Base-by-base conservation (phyloP, 2,329 filamentous ascomycete species). In the Pseudocercospora eumusae region DNA sequence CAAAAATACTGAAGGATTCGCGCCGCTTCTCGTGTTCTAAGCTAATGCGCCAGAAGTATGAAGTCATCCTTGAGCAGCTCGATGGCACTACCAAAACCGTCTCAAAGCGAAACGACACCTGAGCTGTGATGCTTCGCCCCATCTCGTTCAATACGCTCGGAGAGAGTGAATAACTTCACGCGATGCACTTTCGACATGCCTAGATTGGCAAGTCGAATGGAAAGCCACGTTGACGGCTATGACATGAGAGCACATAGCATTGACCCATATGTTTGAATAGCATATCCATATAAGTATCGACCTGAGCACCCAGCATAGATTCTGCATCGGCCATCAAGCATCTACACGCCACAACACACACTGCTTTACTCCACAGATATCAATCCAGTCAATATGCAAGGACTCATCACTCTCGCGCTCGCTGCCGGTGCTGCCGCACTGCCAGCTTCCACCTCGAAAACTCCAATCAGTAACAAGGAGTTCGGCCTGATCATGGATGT, bases 401-500 rank as follows among this genome's bases (percentile, higher is more conserved):
- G 47, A 28, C 15, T 21, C 28, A 52, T 63, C 53, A 27, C 44
- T 50, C 40, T 63, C 33, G 57, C 61, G n/a, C 21, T 63, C 4
- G 58, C 61, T 15, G 58, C 49, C 28, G 40, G 31, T 28, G 58
- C 45, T 23, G 36, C 57, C 11, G 54, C 49, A 21, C n/a, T 57
- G n/a, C 50, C 61, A 31, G 53, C 25, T 18, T 20, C 25, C 11
- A 28, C 23, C 15, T 15, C 49, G 11, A 27, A 18, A 11, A 4
- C 61, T 31, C 27, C 45, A 44, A 10, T 59, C n/a, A 60, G 57
- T 45, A 52, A 62, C 25, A 40, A 18, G 10, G 64, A 66, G 28
- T 66, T 66, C 40, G 56, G 50, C 23, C 59, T 64, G 15, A 23
- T 54, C 53, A 61, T 66, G 52, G 57, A 31, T 13, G 23, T 64